Evolutionary conservation across 148 eudicot species (phyloP), one percentile per base, ranked within the genome.

Genomic region (Rhododendron kiyosumense): DNA sequence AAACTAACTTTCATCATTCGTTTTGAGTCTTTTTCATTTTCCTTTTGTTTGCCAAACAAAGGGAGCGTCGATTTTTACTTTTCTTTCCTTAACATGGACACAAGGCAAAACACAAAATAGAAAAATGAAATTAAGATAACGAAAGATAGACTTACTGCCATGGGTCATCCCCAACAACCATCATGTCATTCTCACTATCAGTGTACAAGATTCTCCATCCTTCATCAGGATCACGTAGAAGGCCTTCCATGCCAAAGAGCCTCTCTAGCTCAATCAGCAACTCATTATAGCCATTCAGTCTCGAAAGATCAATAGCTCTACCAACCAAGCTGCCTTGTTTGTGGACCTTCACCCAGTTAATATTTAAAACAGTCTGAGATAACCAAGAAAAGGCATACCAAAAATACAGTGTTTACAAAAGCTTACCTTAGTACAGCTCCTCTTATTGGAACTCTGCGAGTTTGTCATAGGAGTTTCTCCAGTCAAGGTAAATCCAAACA

Each of bases 161-260:
- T 12, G 99, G 96, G 79, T 96, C 98, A 88, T 96, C 99, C 57
- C 99, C 99, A 41, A 93, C 98, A 52, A 96, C 95, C 99, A 96
- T 96, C 89, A 94, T 84, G 84, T 94, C 99, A 84, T 94, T 92
- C 81, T 94, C 98, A 81, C 91, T 93, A 81, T 96, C 99, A 11
- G 98, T 94, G 89, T 93, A 94, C 90, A 96, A 88, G 75, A 96
- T 91, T 61, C 91, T 92, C 99, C 98, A 96, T 63, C 98, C 96
- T 79, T 93, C 89, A 17, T 88, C 87, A 59, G 95, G 99, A 89
- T 93, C 93, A 57, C 59, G 86, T 17, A 96, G 83, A 87, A 94
- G 91, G 81, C 98, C 94, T 89, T 94, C 99, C 98, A 96, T 96
- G 89, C 90, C 87, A 80, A 94, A 96, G 26, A 96, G 93, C 81